Evolutionary conservation across 352 stramenopile genomes (phyloP).

Genomic region (Globisporangium viniferum): DNA sequence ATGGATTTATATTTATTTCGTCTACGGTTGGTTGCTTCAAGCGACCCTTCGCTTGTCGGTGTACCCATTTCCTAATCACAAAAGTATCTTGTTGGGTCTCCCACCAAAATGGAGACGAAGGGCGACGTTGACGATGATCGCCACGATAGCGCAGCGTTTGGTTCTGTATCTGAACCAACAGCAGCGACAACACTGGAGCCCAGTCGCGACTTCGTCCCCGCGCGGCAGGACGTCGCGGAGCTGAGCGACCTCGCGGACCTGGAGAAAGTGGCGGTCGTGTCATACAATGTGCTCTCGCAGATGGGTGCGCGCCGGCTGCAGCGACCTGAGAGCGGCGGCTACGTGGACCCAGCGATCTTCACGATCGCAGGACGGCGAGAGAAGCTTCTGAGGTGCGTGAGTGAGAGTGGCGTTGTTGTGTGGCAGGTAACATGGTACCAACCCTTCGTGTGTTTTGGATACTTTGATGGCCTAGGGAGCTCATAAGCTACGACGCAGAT

Average conservation of each 20-base stretch:
- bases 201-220: constrained; percentile 44
- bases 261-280: constrained; percentile 67
- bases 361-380: constrained; percentile 58
- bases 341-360: constrained; percentile 47
- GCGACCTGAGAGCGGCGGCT: constrained; percentile 36
- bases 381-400: constrained; percentile 41
- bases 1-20: no score
- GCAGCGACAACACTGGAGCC: background rate
- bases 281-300: constrained; percentile 84
- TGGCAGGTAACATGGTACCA: background rate
- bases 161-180: background rate
- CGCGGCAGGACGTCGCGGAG: constrained; percentile 34
- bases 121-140: background rate
- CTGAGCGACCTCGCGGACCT: constrained; percentile 41
- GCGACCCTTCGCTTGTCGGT: no score
- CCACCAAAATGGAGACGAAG: no score
- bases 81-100: no score
- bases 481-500: constrained; percentile 75
- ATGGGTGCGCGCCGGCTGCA: constrained; percentile 57
- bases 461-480: constrained; percentile 36
- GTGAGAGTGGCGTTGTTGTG: background rate
- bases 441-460: background rate
- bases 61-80: no score
- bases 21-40: no score
- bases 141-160: background rate